Percentiles rank a stretch among this genome's conserved stretches.
Conservation (phyloP, 768 basidiomycete genomes). For the Mycena latifolia region DNA sequence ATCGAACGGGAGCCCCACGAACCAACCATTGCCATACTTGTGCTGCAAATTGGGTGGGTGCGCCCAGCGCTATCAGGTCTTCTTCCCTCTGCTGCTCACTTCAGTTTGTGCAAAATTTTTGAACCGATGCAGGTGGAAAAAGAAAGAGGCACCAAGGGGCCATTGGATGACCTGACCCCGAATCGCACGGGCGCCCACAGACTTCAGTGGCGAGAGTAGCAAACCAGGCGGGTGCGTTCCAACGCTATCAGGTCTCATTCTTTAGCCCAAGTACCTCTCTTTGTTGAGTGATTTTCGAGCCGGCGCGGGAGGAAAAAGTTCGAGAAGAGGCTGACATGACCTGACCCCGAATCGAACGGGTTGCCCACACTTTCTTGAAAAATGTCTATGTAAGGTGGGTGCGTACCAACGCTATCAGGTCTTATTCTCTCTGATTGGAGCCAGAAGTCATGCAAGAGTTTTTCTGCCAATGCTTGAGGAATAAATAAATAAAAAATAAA, state of each 20-base stretch:
- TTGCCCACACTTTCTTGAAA: too few species aligned
- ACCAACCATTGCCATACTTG: too few species aligned
- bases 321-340: too few species aligned
- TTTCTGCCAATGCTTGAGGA: too few species aligned
- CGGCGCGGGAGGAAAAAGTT: too few species aligned
- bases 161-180: background rate
- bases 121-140: too few species aligned
- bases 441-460: background rate
- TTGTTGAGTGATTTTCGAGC: background rate
- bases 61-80: background rate
- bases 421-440: background rate
- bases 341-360: too few species aligned
- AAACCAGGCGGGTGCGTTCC: background rate
- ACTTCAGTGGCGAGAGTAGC: too few species aligned
- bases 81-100: background rate
- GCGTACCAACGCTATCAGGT: slow-evolving; percentile 9
- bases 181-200: background rate
- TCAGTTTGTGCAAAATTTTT: background rate
- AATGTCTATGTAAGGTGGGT: background rate
- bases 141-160: too few species aligned
- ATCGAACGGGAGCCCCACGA: slow-evolving; percentile 5
- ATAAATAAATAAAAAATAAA: too few species aligned
- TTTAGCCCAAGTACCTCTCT: background rate
- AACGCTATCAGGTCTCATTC: background rate
- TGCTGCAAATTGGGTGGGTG: background rate